Evolutionary conservation across 73 alveolate species (phyloP).

Genomic region (Paramecium biaurelia): DNA sequence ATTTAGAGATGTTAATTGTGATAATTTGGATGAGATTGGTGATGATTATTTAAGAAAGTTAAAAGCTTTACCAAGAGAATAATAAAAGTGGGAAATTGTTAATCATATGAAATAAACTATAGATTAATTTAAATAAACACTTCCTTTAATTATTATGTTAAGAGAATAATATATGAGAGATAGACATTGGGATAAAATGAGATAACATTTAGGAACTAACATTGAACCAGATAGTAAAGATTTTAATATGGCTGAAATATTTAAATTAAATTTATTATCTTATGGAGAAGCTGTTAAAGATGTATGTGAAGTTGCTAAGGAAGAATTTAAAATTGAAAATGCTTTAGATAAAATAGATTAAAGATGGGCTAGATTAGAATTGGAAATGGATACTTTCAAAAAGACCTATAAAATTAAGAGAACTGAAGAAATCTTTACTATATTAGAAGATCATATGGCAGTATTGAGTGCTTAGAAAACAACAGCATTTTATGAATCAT

Average conservation of each 20-base stretch:
- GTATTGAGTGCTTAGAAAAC: constrained; percentile 86
- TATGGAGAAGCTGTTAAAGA: constrained; percentile 62
- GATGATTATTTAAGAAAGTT: constrained; percentile 74
- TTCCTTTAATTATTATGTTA: constrained; percentile 96
- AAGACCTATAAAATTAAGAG: constrained; percentile 73
- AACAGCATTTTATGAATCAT: constrained; percentile 82
- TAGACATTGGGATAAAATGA: constrained; percentile 98
- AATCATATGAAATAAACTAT: constrained; percentile 72
- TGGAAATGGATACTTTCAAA: constrained; percentile 63
- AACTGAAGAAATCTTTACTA: constrained; percentile 79
- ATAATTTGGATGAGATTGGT: constrained; percentile 82
- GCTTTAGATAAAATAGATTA: constrained; percentile 81
- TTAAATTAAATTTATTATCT: constrained; percentile 63
- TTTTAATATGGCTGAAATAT: constrained; percentile 82
- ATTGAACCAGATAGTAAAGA: constrained; percentile 77
- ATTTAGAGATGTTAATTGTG: constrained; percentile 84
- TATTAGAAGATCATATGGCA: constrained; percentile 94
- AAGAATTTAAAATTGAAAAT: constrained; percentile 89
- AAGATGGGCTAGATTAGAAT: constrained; percentile 71
- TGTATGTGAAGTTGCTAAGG: constrained; percentile 85
- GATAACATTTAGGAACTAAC: constrained; percentile 86
- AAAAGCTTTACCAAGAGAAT: constrained; percentile 75
- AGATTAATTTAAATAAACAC: constrained; percentile 79
- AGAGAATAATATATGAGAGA: constrained; percentile 98
- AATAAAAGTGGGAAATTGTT: constrained; percentile 81